Evolutionary conservation across 2,329 filamentous ascomycete genomes (phyloP), one percentile per base, ranked within the genome.

Genomic region (Falciphora oryzae): DNA sequence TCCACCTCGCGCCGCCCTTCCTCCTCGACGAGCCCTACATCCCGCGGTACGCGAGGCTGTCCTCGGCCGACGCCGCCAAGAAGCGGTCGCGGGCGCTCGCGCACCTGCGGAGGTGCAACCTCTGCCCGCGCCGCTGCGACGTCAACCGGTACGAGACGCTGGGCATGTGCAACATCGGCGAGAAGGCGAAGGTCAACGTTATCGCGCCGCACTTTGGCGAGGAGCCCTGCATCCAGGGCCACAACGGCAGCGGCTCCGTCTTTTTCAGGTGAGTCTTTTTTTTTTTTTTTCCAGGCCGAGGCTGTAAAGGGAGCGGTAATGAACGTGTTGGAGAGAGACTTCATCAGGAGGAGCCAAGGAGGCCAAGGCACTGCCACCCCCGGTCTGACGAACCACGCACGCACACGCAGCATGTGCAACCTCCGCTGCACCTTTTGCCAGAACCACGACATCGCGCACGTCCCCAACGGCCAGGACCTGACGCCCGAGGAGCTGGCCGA

Each of bases 191-290:
- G 71, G 90, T 95, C 69, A 93, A 92, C 73, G 90, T 91, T 10
- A 92, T 96, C 68, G 91, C 91, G 65, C 92, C 91, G 62, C 92
- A 95, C 75, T 93, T 93, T 73, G 91, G 91, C 58, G 91, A 94
- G 80, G 88, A 96, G 73, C 89, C 91, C 0, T 95, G 90, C 73
- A 86, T 96, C 25, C 90, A 95, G 75, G 91, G 92, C 5, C 90
- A 91, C 71, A 85, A 92, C 73, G 92, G 91, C 16, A 91, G 87
- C 66, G 92, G 91, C 16, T 85, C 88, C 10, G 90, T 96, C 56
- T 94, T 94, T 77, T 93, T 95, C 79, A 90, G 90, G 32, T 83
- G 89, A 72, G 92, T 67, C 81, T n/a, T 11, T 44, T 8, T 18
- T n/a, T n/a, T n/a, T n/a, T n/a, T n/a, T n/a, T n/a, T n/a, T n/a